Conservation (phyloP, 805 yeast species). For the Wickerhamiella australiensis region DNA sequence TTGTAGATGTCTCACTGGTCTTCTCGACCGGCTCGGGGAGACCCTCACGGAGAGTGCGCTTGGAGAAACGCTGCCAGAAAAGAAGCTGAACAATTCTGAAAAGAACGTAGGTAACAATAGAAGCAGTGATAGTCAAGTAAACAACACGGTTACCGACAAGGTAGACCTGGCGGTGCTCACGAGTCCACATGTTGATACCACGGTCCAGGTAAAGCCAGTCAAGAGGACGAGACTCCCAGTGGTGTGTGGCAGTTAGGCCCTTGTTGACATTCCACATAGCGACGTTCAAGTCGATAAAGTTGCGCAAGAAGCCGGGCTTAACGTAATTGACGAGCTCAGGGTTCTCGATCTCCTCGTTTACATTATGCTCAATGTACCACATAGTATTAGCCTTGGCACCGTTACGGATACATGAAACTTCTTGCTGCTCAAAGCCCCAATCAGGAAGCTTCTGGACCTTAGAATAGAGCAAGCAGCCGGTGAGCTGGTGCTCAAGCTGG, state of each 20-base stretch:
- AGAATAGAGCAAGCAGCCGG: constrained; percentile 60
- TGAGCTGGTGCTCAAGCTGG: constrained; percentile 52
- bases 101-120: constrained; percentile 24
- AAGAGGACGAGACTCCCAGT: constrained; percentile 41
- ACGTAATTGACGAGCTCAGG: constrained; percentile 29
- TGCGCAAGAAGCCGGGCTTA: constrained; percentile 36
- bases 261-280: constrained; percentile 43
- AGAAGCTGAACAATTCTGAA: constrained; percentile 26
- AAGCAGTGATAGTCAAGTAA: constrained; percentile 37
- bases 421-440: constrained; percentile 79
- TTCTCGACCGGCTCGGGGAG: constrained; percentile 6
- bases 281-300: constrained; percentile 43
- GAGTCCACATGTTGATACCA: constrained; percentile 49
- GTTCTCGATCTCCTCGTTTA: constrained; percentile 38
- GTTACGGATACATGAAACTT: constrained; percentile 70
- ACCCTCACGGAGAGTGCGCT: not conserved
- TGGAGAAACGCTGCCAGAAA: constrained; percentile 30
- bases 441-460: constrained; percentile 64
- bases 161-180: constrained; percentile 38
- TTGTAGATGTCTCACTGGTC: not conserved
- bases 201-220: constrained; percentile 51
- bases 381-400: constrained; percentile 56
- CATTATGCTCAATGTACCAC: constrained; percentile 62
- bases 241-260: constrained; percentile 38
- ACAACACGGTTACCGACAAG: constrained; percentile 52